Conservation (phyloP, 306 rosid species). For the Glycine soja region DNA sequence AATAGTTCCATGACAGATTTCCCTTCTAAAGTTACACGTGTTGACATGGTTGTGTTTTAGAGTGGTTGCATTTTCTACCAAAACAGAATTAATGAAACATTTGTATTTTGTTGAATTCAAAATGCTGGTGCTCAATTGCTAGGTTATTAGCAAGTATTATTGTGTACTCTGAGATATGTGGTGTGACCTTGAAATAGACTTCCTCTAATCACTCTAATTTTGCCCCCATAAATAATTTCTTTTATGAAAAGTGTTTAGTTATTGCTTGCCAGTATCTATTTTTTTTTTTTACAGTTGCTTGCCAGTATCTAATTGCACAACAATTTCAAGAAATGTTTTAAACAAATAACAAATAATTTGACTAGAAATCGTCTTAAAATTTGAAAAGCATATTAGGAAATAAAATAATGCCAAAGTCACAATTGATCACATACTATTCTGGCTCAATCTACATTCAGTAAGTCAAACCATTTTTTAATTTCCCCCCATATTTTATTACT, state of each 20-base stretch:
- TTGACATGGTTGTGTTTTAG: background rate
- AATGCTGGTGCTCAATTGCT: constrained; percentile 1
- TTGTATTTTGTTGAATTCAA: background rate
- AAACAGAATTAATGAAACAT: background rate
- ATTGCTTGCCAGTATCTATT: background rate
- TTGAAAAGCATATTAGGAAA: background rate
- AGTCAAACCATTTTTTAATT: background rate
- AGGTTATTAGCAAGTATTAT: background rate
- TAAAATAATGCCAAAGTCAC: background rate
- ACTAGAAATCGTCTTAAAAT: background rate
- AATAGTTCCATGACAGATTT: background rate
- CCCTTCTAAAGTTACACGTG: background rate
- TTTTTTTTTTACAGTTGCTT: too few relatives aligned
- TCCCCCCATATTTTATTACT: background rate
- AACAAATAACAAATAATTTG: background rate
- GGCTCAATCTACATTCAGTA: background rate
- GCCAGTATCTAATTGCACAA: background rate
- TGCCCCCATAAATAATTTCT: background rate
- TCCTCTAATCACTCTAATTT: constrained; percentile 4
- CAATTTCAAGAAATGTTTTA: background rate
- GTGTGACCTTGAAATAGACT: constrained; percentile 8
- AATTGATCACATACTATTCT: background rate
- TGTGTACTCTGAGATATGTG: background rate
- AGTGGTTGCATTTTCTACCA: constrained; percentile 2
- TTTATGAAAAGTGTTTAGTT: background rate